phyloP scores from a whole-genome alignment of 768 basidiomycete genomes.

The Mycena rosella region DNA sequence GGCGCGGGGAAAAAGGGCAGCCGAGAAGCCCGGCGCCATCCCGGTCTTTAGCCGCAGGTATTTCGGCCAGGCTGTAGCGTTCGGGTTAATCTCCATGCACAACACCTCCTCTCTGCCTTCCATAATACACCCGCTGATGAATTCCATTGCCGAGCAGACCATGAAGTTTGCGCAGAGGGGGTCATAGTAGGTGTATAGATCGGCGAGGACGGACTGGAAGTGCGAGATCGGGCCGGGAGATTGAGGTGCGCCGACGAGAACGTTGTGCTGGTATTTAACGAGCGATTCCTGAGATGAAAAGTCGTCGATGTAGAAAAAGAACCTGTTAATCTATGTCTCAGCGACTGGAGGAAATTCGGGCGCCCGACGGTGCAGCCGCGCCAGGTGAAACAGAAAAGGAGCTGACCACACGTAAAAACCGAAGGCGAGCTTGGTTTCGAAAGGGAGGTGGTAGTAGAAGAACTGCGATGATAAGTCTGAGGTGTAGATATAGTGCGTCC shows the following conservation, averaged over 20 bases:
- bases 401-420: background rate
- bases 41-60: slow-evolving; percentile 6
- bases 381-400: no score
- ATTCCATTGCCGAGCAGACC: background rate
- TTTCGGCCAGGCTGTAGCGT: background rate
- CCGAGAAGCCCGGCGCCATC: background rate
- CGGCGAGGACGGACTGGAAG: background rate
- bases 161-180: background rate
- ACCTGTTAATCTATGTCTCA: background rate
- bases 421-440: background rate
- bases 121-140: background rate
- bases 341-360: background rate
- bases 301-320: slow-evolving; percentile 1
- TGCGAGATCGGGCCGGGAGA: background rate
- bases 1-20: background rate
- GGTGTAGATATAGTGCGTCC: no score
- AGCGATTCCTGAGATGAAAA: background rate
- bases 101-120: background rate
- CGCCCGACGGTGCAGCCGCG: no score
- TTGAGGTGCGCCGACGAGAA: background rate
- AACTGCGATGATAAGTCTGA: background rate
- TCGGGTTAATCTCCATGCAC: background rate
- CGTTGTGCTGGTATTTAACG: background rate
- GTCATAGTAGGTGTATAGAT: background rate
- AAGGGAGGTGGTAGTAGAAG: background rate